phyloP scores from a whole-genome alignment of 2,329 filamentous ascomycete species.

The Ceratocystis destructans region DNA sequence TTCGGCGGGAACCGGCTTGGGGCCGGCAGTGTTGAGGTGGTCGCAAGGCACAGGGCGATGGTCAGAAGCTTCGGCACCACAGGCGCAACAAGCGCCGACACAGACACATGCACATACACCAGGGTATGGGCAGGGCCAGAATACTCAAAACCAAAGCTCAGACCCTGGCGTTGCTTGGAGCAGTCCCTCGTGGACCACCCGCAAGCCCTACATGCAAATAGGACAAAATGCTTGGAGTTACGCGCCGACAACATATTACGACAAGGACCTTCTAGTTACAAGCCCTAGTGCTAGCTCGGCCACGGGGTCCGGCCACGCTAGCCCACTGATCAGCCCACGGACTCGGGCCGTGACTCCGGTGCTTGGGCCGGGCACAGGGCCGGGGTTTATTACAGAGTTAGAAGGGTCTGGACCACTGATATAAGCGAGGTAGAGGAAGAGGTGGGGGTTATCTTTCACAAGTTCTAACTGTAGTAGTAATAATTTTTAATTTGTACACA shows the following conservation, averaged over 20 bases:
- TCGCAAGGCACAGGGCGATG: constrained; percentile 2
- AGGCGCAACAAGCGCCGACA: not conserved
- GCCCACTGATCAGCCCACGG: not conserved
- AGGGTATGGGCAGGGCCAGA: not conserved
- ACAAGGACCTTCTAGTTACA: not conserved
- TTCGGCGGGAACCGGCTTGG: not conserved
- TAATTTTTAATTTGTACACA: constrained; percentile 7
- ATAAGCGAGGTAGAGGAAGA: not conserved
- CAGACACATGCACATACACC: not conserved
- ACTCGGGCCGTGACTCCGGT: constrained; percentile 10
- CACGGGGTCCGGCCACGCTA: not conserved
- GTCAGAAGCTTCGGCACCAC: not conserved
- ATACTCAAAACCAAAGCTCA: not conserved
- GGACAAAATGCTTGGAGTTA: constrained; percentile 12
- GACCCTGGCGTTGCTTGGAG: not conserved
- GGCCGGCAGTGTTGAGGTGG: constrained; percentile 2
- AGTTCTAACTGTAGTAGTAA: not conserved
- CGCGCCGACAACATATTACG: constrained; percentile 10
- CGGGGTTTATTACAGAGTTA: constrained; percentile 5
- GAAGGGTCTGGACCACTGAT: constrained; percentile 13
- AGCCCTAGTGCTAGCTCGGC: not conserved
- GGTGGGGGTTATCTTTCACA: too few species aligned
- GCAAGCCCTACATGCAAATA: constrained; percentile 1
- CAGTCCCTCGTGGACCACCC: constrained; percentile 1
- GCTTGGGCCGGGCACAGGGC: not conserved